phyloP scores from a whole-genome alignment of 116 monocot genomes.

The Thalassia testudinum region DNA sequence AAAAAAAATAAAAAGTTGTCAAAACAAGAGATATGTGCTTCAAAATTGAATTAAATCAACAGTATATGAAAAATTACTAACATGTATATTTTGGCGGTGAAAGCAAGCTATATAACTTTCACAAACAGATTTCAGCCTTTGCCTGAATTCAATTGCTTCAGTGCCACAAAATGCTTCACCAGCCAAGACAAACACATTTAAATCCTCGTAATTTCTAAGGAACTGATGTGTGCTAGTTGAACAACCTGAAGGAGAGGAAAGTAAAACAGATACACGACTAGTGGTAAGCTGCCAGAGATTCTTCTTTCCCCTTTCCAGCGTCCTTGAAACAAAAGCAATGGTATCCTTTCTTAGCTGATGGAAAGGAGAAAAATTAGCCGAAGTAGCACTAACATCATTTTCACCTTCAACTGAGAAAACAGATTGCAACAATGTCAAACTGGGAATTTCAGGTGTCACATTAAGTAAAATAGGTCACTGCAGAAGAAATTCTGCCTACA shows the following conservation, averaged over 20 bases:
- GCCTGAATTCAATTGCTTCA: slow-evolving; percentile 34
- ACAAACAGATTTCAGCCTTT: slow-evolving; percentile 59
- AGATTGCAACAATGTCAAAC: slow-evolving; percentile 11
- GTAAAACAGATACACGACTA: slow-evolving; percentile 88
- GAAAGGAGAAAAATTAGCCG: slow-evolving; percentile 48
- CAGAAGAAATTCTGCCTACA: no score
- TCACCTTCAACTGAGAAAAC: slow-evolving; percentile 6
- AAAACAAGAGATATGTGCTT: no score
- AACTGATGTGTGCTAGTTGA: slow-evolving; percentile 92
- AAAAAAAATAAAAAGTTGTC: no score
- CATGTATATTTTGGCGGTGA: slow-evolving; percentile 90
- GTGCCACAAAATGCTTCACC: slow-evolving; percentile 91
- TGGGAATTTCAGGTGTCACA: no score
- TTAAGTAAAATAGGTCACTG: no score
- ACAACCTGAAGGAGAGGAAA: slow-evolving; percentile 69
- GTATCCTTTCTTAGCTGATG: slow-evolving; percentile 79
- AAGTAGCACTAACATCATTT: slow-evolving; percentile 15
- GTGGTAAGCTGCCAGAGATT: slow-evolving; percentile 92
- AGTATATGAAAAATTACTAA: no score
- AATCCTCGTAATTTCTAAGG: slow-evolving; percentile 78
- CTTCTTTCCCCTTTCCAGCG: slow-evolving; percentile 66
- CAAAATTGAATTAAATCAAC: no score
- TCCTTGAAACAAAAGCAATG: slow-evolving; percentile 51
- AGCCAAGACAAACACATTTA: slow-evolving; percentile 76
- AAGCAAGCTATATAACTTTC: slow-evolving; percentile 61